Evolutionary conservation across 768 basidiomycete species (phyloP), one percentile per base, ranked within the genome.

Genomic region (Lactarius evosmus): DNA sequence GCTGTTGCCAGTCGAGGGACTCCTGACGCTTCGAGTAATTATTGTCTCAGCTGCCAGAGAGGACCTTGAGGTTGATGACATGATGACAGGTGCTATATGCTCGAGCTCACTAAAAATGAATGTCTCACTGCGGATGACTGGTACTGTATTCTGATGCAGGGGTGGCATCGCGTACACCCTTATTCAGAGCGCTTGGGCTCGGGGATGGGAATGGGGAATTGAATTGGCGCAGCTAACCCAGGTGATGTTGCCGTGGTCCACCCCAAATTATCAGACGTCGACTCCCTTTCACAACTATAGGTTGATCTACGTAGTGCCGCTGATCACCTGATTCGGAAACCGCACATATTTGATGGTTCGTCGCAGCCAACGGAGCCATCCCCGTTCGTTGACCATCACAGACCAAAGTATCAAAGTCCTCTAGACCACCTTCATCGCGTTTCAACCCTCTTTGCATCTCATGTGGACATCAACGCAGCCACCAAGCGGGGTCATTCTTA

Each of bases 401-500:
- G 85, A 84, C 65, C 85, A 85, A 73, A 84, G 86, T 0, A 84
- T 65, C 85, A 85, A 73, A 84, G 86, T 0, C 76, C 95, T 3
- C 91, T 93, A 0, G 75, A 80, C 9, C 80, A 87, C 65, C 75
- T 91, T 2, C 89, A 89, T 0, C 65, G 68, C 16, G 70, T 76
- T 7, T 76, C 85, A 0, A 94, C 74, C 3, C 77, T 98, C 2
- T 85, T 97, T 59, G 86, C 86, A 1, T 79, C 82, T 17, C 83
- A 94, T 68, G 78, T 98, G 7, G 93, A 98, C 74, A 85, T 98
- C 68, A 85, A 85, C 52, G 86, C 85, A 7, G 85, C 96, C 0
- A 97, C 96, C 0, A 82, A 89, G 17, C 85, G 91, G 30, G n/a
- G 41, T 82, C 86, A 0, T 98, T 98, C 74, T 99, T 98, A 69